Conservation (phyloP, 768 basidiomycete genomes). For the Leccinum variicolor region DNA sequence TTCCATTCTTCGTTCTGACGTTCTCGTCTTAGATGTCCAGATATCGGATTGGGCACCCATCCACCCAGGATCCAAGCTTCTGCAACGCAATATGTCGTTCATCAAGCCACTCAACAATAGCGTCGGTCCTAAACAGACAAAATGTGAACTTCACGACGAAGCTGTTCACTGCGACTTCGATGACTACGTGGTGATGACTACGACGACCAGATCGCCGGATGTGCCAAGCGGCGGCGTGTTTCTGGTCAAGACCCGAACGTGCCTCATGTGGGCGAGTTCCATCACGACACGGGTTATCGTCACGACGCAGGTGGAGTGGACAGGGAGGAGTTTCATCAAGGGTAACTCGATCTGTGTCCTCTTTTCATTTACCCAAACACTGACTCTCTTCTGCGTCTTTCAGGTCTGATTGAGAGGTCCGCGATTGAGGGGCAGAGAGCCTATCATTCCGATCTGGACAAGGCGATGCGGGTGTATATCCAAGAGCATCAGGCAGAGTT, state of each 20-base stretch:
- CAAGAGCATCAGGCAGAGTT: slow-evolving; percentile 88
- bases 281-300: slow-evolving; percentile 78
- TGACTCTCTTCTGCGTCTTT: slow-evolving; percentile 1
- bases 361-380: background rate
- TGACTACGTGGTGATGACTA: slow-evolving; percentile 75
- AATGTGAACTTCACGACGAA: slow-evolving; percentile 94
- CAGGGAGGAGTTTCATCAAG: slow-evolving; percentile 94
- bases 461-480: slow-evolving; percentile 85
- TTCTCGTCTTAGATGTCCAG: slow-evolving; percentile 71
- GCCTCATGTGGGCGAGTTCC: slow-evolving; percentile 89
- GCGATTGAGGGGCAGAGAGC: slow-evolving; percentile 89
- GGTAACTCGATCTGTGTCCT: slow-evolving; percentile 41
- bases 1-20: background rate
- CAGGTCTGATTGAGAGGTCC: slow-evolving; percentile 91
- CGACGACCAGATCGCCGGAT: slow-evolving; percentile 90
- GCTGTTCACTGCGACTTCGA: slow-evolving; percentile 77
- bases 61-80: slow-evolving; percentile 56
- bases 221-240: slow-evolving; percentile 94
- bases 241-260: slow-evolving; percentile 90
- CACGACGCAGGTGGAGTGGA: slow-evolving; percentile 94
- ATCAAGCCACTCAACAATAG: slow-evolving; percentile 88
- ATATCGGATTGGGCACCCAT: slow-evolving; percentile 91
- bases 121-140: slow-evolving; percentile 92
- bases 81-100: slow-evolving; percentile 90
- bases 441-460: slow-evolving; percentile 81